Conservation (phyloP, 768 basidiomycete species). For the Leccinum ochraceum region DNA sequence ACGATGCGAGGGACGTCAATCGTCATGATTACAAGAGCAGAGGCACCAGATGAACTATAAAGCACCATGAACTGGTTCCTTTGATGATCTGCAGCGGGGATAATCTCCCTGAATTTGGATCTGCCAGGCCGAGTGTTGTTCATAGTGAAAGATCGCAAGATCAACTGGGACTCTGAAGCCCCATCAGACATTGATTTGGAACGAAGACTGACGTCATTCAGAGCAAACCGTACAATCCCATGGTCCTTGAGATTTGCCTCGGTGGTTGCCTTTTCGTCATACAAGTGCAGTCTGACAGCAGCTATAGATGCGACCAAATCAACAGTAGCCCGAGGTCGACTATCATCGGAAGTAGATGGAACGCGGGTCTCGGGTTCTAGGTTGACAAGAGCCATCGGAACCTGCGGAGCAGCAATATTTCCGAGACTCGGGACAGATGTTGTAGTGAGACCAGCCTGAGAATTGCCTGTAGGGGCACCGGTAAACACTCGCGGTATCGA, state of each 20-base stretch:
- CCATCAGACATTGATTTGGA: constrained; percentile 82
- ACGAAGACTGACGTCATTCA: constrained; percentile 77
- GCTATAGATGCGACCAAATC: constrained; percentile 74
- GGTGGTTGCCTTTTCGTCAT: constrained; percentile 62
- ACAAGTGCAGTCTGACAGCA: constrained; percentile 82
- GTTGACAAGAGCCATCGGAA: constrained; percentile 15
- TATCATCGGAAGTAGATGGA: constrained; percentile 22
- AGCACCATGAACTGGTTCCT: constrained; percentile 93
- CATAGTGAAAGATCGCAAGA: constrained; percentile 90
- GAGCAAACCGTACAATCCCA: constrained; percentile 83
- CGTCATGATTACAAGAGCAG: constrained; percentile 78
- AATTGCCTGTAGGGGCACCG: constrained; percentile 43
- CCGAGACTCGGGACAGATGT: constrained; percentile 16
- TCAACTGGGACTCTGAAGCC: constrained; percentile 82
- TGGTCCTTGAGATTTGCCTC: constrained; percentile 64
- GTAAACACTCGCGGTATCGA: constrained; percentile 70
- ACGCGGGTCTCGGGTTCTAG: constrained; percentile 59
- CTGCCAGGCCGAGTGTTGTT: constrained; percentile 81
- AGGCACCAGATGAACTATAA: constrained; percentile 71
- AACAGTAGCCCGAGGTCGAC: constrained; percentile 58
- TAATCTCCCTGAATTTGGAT: constrained; percentile 91
- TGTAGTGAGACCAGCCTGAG: constrained; percentile 30
- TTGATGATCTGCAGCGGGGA: constrained; percentile 86
- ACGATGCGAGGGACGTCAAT: constrained; percentile 93
- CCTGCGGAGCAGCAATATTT: constrained; percentile 3